Conservation (phyloP, 2,329 filamentous ascomycete species). For the Metarhizium guizhouense region DNA sequence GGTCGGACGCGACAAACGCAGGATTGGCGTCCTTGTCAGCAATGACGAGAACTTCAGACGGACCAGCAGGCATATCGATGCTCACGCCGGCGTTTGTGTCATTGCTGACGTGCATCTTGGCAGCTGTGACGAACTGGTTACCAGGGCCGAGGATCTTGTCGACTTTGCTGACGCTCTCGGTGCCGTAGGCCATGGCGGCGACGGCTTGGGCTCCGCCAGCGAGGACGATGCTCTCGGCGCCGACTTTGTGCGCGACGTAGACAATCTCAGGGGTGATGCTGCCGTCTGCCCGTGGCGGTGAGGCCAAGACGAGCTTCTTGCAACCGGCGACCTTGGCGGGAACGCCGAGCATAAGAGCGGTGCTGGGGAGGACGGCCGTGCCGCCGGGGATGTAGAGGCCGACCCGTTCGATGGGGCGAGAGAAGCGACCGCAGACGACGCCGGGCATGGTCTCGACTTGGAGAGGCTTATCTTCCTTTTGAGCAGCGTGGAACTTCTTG, state of each 20-base stretch:
- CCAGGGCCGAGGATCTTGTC: constrained; percentile 98
- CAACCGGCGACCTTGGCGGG: constrained; percentile 97
- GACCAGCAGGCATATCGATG: constrained; percentile 97
- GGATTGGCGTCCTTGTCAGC: constrained; percentile 84
- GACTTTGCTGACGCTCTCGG: constrained; percentile 87
- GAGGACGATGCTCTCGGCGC: constrained; percentile 89
- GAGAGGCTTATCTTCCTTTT: constrained; percentile 74
- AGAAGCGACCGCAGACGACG: constrained; percentile 88
- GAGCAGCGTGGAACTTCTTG: constrained; percentile 83
- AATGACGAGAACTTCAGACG: constrained; percentile 92
- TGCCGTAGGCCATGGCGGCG: constrained; percentile 95
- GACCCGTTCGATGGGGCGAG: constrained; percentile 87
- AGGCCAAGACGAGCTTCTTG: constrained; percentile 87
- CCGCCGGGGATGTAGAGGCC: constrained; percentile 93
- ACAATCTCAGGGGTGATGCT: constrained; percentile 94
- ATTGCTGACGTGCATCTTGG: constrained; percentile 97
- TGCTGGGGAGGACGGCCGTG: constrained; percentile 93
- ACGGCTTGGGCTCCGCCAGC: constrained; percentile 94
- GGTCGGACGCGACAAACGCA: constrained; percentile 88
- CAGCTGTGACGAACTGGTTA: constrained; percentile 97
- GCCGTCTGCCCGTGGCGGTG: constrained; percentile 81
- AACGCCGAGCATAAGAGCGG: constrained; percentile 94
- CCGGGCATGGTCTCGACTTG: constrained; percentile 96
- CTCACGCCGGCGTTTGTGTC: constrained; percentile 91
- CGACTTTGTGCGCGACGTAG: constrained; percentile 93